Conservation (phyloP, 306 rosid species). For the Dalbergia cultrata region DNA sequence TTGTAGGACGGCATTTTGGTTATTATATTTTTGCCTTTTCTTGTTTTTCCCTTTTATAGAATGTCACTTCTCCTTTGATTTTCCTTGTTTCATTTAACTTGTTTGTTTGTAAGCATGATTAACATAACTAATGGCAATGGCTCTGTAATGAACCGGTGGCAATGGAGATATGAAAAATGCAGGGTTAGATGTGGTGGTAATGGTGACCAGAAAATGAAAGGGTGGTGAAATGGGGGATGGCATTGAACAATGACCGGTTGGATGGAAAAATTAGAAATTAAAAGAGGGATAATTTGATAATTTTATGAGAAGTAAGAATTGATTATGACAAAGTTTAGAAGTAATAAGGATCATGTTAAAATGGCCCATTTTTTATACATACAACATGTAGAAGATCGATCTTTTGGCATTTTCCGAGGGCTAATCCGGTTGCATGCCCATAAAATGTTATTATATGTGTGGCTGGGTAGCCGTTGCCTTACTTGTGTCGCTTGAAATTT, state of each 20-base stretch:
- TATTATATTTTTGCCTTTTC: background rate
- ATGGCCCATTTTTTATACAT: too few species aligned
- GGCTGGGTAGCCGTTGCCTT: background rate
- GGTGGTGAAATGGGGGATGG: too few species aligned
- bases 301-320: too few species aligned
- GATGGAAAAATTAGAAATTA: too few species aligned
- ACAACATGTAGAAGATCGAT: background rate
- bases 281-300: too few species aligned
- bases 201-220: too few species aligned
- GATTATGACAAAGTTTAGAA: too few species aligned
- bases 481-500: slow-evolving; percentile 14
- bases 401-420: slow-evolving; percentile 31
- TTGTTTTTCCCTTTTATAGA: background rate
- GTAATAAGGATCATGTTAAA: too few species aligned
- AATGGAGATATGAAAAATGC: too few species aligned
- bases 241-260: too few species aligned
- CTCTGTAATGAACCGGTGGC: too few species aligned
- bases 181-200: too few species aligned
- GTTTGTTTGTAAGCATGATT: slow-evolving; percentile 16
- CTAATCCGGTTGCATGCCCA: background rate
- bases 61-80: background rate
- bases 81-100: slow-evolving; percentile 3
- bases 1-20: slow-evolving; percentile 20
- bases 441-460: slow-evolving; percentile 9
- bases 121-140: background rate